Evolutionary conservation across 2,329 filamentous ascomycete species (phyloP).

Genomic region (Colletotrichum siamense): DNA sequence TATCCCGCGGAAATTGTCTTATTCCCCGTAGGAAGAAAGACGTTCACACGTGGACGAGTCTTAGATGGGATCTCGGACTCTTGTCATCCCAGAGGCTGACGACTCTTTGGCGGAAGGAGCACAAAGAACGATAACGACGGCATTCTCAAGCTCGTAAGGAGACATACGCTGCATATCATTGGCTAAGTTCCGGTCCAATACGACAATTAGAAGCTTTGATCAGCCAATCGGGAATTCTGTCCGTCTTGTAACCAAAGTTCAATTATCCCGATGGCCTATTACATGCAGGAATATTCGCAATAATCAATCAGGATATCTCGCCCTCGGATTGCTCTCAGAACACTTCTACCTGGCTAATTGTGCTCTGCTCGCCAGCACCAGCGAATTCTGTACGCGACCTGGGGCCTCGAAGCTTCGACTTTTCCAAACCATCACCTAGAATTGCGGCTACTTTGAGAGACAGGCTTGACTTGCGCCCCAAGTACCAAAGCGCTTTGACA

Average conservation of each 20-base stretch:
- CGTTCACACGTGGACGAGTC: background rate
- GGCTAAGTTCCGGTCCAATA: background rate
- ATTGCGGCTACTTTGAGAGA: conserved; percentile 42
- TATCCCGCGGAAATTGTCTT: background rate
- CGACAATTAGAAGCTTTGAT: accelerated
- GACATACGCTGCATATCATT: background rate
- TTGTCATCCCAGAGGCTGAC: background rate
- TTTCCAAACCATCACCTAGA: conserved; percentile 73
- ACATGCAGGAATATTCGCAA: background rate
- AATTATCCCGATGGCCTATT: background rate
- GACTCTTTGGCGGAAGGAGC: background rate
- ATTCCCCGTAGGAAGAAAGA: background rate
- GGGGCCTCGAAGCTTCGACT: conserved; percentile 56
- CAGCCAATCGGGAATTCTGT: background rate
- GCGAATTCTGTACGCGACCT: background rate
- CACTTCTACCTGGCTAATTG: background rate
- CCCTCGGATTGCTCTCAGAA: background rate
- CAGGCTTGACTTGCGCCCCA: conserved; percentile 50
- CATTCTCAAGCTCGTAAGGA: background rate
- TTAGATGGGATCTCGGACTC: background rate
- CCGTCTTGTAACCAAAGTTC: accelerated
- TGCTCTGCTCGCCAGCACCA: background rate
- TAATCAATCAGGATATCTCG: background rate
- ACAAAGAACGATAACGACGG: background rate
- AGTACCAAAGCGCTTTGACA: conserved; percentile 57